Conservation (phyloP, 1,284 basidiomycete genomes). For the Erythrobasidium hasegawianum region DNA sequence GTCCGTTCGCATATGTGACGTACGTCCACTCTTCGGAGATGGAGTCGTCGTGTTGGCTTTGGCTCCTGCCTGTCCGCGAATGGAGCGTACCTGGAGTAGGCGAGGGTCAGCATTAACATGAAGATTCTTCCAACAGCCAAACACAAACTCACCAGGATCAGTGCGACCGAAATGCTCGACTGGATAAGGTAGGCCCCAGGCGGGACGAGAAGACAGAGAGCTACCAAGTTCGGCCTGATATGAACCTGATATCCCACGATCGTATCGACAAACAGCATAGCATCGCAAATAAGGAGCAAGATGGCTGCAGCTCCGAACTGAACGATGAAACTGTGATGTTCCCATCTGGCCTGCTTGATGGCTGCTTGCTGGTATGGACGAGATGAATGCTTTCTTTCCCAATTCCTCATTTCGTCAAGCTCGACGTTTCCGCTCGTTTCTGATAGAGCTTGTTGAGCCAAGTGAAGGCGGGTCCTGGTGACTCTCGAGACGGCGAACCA, state of each 20-base stretch:
- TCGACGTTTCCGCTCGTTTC: slow-evolving; percentile 1
- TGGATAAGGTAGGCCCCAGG: slow-evolving; percentile 19
- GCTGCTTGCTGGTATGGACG: background rate
- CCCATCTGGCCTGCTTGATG: slow-evolving; percentile 10
- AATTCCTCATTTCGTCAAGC: slow-evolving; percentile 11
- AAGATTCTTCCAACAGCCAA: no score
- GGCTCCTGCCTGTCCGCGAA: no score
- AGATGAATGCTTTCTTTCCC: background rate
- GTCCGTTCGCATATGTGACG: slow-evolving; percentile 11
- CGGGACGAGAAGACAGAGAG: slow-evolving; percentile 12
- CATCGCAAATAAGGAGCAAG: slow-evolving; percentile 20
- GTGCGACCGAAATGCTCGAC: slow-evolving; percentile 4
- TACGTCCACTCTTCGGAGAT: no score
- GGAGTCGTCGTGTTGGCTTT: no score
- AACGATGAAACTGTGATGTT: slow-evolving; percentile 16
- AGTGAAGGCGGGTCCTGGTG: slow-evolving; percentile 21
- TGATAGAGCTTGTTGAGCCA: slow-evolving; percentile 8
- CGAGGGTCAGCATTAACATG: no score
- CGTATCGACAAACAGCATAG: slow-evolving; percentile 20
- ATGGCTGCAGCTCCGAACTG: slow-evolving; percentile 22
- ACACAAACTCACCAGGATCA: slow-evolving; percentile 25
- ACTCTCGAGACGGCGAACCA: slow-evolving; percentile 26
- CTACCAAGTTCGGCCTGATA: slow-evolving; percentile 13
- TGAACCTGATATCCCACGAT: slow-evolving; percentile 27
- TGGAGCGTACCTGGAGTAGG: no score